Evolutionary conservation across 495 filamentous ascomycete genomes (phyloP), one percentile per base, ranked within the genome.

Genomic region (Podospora bellae-mahoneyi): DNA sequence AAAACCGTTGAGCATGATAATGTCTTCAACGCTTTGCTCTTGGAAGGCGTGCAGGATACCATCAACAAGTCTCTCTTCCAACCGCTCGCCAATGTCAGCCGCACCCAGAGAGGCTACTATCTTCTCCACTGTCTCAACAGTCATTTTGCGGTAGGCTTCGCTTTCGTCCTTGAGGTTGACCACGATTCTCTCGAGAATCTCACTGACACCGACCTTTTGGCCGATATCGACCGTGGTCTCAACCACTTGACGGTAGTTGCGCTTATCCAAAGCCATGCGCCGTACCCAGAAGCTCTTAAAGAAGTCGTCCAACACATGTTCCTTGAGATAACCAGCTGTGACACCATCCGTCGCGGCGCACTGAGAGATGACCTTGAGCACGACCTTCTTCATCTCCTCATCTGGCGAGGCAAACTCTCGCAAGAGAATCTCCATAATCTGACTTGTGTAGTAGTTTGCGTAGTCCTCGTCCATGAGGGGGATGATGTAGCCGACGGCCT

Each of bases 311-410:
- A 98, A 85, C 23, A 99, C 94, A 69, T 96, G 88, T 75, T 98
- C 93, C 79, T 97, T 97, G 28, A 99, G 85, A 75, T 97, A 99
- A 60, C 87, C 87, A 56, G 93, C 91, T 66, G 96, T 98, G 15
- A 99, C 95, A 80, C 96, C 96, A 73, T 94, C 90, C 0, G 95
- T 98, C 72, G 90, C 89, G 18, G 94, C 91, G 77, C 95, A 98
- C 75, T 98, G 96, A n/a, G 93, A 97, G 18, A 98, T 89, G 48
- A 98, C 96, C 79, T 98, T 98, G 53, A 98, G 80, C 13, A 98
- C 95, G 2, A 98, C 94, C 81, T 98, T 98, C 83, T 99, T 99
- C 96, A 99, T 99, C 78, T 99, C 96, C 76, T 99, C 96, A 71
- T 99, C 96, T 0, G 94, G 95, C 2, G 93, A 97, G 13, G 92